Evolutionary conservation across 352 stramenopile species (phyloP).

Genomic region (Globisporangium recalcitrans): DNA sequence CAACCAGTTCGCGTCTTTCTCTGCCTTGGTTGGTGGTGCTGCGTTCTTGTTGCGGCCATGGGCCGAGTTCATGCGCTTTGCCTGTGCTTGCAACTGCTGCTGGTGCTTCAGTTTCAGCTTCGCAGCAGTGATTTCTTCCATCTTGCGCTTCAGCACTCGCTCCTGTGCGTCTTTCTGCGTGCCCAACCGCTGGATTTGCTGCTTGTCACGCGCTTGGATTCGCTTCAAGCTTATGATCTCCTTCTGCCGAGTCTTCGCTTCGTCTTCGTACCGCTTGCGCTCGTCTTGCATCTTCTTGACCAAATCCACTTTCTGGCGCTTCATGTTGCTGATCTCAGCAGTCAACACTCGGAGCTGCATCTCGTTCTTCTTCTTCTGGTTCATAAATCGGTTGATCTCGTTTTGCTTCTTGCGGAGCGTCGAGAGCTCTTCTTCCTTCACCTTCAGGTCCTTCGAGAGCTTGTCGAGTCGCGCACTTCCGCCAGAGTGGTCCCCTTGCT

Average conservation of each 20-base stretch:
- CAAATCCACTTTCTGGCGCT: conserved; percentile 85
- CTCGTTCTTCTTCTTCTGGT: conserved; percentile 85
- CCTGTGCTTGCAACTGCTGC: conserved; percentile 66
- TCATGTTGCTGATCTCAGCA: conserved; percentile 83
- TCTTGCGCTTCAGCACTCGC: conserved; percentile 82
- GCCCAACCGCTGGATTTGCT: conserved; percentile 76
- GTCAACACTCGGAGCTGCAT: conserved; percentile 77
- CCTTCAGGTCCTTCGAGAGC: conserved; percentile 67
- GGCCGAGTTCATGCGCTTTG: conserved; percentile 53
- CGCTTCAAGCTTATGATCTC: conserved; percentile 82
- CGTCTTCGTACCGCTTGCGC: conserved; percentile 78
- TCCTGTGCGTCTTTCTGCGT: conserved; percentile 83
- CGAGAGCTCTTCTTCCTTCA: conserved; percentile 72
- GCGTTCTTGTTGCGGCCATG: conserved; percentile 50
- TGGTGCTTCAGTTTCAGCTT: conserved; percentile 85
- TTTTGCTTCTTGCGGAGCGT: conserved; percentile 75
- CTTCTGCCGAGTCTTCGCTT: conserved; percentile 66
- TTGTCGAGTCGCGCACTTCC: conserved; percentile 57
- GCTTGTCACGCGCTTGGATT: conserved; percentile 75
- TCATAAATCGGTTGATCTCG: conserved; percentile 79
- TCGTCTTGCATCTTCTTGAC: conserved; percentile 86
- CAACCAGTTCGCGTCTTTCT: conserved; percentile 75
- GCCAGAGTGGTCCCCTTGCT: conserved; percentile 44
- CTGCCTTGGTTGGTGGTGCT: conserved; percentile 22
- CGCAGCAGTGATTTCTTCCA: conserved; percentile 77